Percentiles rank a stretch among this genome's conserved stretches.
Conservation (phyloP, 768 basidiomycete genomes). For the Pholiota microspora region DNA sequence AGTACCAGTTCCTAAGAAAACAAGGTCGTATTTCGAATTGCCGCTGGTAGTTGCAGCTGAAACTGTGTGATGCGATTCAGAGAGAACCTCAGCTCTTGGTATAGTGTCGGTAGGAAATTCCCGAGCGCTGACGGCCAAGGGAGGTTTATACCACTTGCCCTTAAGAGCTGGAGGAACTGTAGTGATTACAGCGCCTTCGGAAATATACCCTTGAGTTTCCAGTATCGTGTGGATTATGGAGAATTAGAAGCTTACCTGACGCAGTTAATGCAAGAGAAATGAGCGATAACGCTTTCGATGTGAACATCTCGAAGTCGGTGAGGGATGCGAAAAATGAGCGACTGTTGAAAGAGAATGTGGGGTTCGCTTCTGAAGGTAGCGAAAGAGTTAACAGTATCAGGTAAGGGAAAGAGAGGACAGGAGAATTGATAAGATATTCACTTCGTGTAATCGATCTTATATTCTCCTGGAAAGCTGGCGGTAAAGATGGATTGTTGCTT, state of each 20-base stretch:
- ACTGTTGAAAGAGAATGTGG: background rate
- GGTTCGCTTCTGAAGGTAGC: background rate
- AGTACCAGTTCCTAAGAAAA: constrained; percentile 1
- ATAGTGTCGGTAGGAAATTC: background rate
- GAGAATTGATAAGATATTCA: background rate
- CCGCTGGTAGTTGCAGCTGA: background rate
- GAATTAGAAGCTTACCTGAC: background rate
- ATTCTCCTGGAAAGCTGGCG: background rate
- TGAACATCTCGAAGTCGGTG: background rate
- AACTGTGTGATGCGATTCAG: background rate
- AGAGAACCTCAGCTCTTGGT: background rate
- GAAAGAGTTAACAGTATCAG: background rate
- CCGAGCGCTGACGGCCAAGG: background rate
- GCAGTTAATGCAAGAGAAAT: background rate
- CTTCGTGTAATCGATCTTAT: background rate
- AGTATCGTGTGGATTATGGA: background rate
- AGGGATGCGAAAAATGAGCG: background rate
- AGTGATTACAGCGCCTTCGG: background rate
- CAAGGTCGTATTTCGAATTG: background rate
- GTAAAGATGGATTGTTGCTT: background rate
- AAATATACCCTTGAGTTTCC: background rate
- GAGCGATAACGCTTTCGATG: background rate
- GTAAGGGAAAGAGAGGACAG: background rate
- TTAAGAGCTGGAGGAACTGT: background rate
- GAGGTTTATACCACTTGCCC: background rate